Evolutionary conservation across 2,329 filamentous ascomycete genomes (phyloP), one percentile per base, ranked within the genome.

Genomic region (Fusarium multiceps): DNA sequence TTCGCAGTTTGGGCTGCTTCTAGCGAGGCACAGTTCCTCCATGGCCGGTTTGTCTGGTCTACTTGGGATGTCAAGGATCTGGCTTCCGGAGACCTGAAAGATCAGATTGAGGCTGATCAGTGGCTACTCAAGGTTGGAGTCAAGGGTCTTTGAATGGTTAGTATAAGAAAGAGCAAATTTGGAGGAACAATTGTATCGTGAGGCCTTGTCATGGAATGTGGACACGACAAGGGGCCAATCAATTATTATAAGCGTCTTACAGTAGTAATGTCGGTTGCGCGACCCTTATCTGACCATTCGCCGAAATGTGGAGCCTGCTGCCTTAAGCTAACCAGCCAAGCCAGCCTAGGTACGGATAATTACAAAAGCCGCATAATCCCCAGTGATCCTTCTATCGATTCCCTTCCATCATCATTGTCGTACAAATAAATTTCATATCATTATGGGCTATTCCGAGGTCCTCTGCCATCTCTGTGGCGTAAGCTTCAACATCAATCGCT

Each of bases 51-150:
- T n/a, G 71, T 84, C 2, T 86, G 83, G 81, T 78, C 79, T 9
- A 84, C 83, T 23, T 87, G 83, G 84, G 85, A 87, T 72, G 80
- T 85, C 2, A 79, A 83, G n/a, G 83, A 86, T 62, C 71, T 86
- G 3, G 30, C 30, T 9, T 56, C 59, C 4, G 63, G 66, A 3
- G 41, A 63, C 2, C 34, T 68, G 4, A 59, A 64, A 23, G 41
- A 40, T 0, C 51, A 61, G 13, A 61, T 75, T 25, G 63, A 68
- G 4, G 27, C 43, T 1, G 68, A 76, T 3, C 59, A 70, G 2
- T 70, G 68, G 64, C 30, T 73, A 14, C 69, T 76, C 2, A 74
- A 72, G 16, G 71, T 75, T 25, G 73, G 74, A 27, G 68, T 75
- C 2, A 68, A 63, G n/a, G 72, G 74, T 0, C n/a, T 75, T 3